Base-by-base conservation (phyloP, 2,329 filamentous ascomycete genomes). In the Microcera coccophila region DNA sequence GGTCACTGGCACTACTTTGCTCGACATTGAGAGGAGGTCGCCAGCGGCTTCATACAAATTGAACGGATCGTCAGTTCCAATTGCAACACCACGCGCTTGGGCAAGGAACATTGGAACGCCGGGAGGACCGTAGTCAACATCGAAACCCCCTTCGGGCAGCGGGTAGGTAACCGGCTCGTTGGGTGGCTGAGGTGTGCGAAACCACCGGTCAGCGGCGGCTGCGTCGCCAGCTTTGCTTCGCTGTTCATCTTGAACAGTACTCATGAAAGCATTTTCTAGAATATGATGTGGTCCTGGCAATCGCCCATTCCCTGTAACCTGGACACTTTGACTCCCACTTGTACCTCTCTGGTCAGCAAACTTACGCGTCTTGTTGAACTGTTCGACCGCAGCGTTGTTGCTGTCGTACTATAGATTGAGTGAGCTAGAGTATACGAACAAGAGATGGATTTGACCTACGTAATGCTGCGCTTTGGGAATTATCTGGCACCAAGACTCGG, bases 401-500 rank as follows among this genome's bases (percentile, higher is more conserved):
- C 53, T 49, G 11, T 60, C 58, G 19, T 63, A 57, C 59, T 64
- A 33, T 8, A 14, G 12, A 12, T 17, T 14, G 1, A 19, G 42
- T 53, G 39, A 51, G 44, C 15, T 15, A 28, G 17, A 8, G 19
- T 4, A 29, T 16, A 21, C 21, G n/a, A 15, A 18, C 29, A 15
- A 37, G 11, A 18, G 8, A 16, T 12, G 17, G 3, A 18, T 20
- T 16, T 9, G 16, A 52, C 55, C 31, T 55, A 62, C 61, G 31
- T 53, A 56, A 38, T 62, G 55, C 36, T 60, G 52, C 7, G 56
- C 57, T 18, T 58, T 55, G 28, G 48, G 49, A 31, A 62, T 52
- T 14, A 64, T 51, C 12, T 54, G 48, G 22, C 54, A 57, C 58
- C 65, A 64, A 2, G 63, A 61, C 29, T 64, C 55, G 12, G 62